Evolutionary conservation across 2,329 filamentous ascomycete genomes (phyloP).

Genomic region (Penicillium sp.): DNA sequence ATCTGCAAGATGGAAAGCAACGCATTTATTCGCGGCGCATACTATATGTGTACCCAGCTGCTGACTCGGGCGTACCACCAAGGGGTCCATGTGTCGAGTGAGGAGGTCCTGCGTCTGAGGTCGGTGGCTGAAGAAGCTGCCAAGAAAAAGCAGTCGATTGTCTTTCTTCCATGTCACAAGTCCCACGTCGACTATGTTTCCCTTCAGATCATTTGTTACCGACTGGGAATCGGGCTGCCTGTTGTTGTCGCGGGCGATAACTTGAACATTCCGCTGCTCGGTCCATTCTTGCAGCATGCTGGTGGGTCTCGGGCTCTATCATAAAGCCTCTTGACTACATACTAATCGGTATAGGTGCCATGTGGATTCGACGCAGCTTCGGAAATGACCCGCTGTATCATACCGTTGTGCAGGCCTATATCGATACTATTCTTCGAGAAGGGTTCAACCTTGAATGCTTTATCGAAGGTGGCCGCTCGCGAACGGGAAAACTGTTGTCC

Average conservation of each 20-base stretch:
- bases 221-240: slow-evolving; percentile 81
- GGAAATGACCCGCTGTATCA: slow-evolving; percentile 87
- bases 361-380: slow-evolving; percentile 93
- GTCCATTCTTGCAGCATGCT: slow-evolving; percentile 88
- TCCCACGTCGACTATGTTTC: slow-evolving; percentile 97
- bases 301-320: slow-evolving; percentile 43
- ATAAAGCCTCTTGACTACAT: background rate
- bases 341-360: slow-evolving; percentile 58
- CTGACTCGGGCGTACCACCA: slow-evolving; percentile 93
- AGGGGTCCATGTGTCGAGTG: slow-evolving; percentile 90
- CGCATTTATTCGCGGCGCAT: slow-evolving; percentile 84
- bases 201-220: slow-evolving; percentile 91
- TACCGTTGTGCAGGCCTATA: slow-evolving; percentile 92
- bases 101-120: slow-evolving; percentile 80
- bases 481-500: slow-evolving; percentile 87
- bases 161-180: slow-evolving; percentile 91
- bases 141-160: slow-evolving; percentile 87
- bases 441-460: slow-evolving; percentile 97
- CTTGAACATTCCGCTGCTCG: slow-evolving; percentile 87
- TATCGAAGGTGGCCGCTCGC: slow-evolving; percentile 88
- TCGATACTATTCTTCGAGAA: slow-evolving; percentile 84
- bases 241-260: slow-evolving; percentile 96
- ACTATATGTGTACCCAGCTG: slow-evolving; percentile 83
- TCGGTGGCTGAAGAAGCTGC: slow-evolving; percentile 79
- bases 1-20: slow-evolving; percentile 99